A percentile compares a stretch with the other conserved stretches of the same genome.
phyloP scores from a whole-genome alignment of 192 early-diverging fungal species.

The Podila verticillata region DNA sequence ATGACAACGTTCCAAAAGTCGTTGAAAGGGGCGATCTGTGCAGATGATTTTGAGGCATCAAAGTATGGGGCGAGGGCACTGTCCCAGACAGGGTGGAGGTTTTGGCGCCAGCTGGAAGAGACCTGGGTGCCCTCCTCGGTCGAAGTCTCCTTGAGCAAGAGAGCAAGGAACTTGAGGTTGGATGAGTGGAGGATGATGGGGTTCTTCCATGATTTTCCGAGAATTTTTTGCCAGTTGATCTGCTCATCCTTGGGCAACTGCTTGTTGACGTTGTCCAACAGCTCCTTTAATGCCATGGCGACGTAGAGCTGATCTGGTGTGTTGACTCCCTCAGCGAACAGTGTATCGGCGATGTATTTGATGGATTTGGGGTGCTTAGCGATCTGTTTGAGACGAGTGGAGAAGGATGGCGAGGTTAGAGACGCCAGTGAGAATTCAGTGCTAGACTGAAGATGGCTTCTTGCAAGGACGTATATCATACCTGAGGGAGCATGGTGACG shows the following conservation, averaged over 20 bases:
- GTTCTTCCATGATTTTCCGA: conserved; percentile 52
- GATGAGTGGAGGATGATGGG: conserved; percentile 39
- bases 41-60: conserved; percentile 41
- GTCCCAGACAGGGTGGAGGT: conserved; percentile 86
- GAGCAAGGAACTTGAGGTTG: conserved; percentile 41
- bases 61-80: conserved; percentile 70
- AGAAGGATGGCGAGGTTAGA: not conserved
- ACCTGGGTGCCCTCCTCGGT: conserved; percentile 53
- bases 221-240: conserved; percentile 38
- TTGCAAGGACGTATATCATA: conserved; percentile 28
- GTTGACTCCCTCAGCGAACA: conserved; percentile 54
- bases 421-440: not conserved
- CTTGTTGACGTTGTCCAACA: conserved; percentile 42
- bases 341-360: conserved; percentile 53
- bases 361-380: conserved; percentile 38
- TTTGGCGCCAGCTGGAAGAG: conserved; percentile 73
- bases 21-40: conserved; percentile 67
- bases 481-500: conserved; percentile 60
- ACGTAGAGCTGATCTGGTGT: conserved; percentile 66
- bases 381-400: conserved; percentile 10
- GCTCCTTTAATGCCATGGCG: conserved; percentile 55
- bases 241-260: conserved; percentile 32
- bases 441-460: not conserved
- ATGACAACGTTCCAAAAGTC: conserved; percentile 85
- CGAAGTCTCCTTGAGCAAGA: conserved; percentile 44